Conservation (phyloP, 2,329 filamentous ascomycete species). For the Orbilia quercus region DNA sequence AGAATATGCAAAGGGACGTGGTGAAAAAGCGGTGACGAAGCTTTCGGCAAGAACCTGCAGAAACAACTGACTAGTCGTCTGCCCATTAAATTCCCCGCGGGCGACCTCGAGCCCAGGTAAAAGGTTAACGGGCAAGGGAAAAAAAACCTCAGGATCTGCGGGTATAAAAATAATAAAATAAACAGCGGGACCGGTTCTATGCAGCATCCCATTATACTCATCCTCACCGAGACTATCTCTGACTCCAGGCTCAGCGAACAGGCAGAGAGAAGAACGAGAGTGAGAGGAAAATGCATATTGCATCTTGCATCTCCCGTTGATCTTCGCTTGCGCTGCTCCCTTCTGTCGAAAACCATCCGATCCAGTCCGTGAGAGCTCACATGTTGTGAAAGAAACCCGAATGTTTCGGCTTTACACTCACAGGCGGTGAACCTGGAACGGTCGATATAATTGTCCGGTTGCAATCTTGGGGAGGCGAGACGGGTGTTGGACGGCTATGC, state of each 20-base stretch:
- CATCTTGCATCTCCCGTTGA: slow-evolving; percentile 23
- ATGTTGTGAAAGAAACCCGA: slow-evolving; percentile 34
- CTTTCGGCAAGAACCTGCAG: slow-evolving; percentile 42
- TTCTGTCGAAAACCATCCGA: slow-evolving; percentile 42
- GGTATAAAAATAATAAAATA: slow-evolving; percentile 34
- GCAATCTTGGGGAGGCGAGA: slow-evolving; percentile 24
- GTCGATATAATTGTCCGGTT: slow-evolving; percentile 28
- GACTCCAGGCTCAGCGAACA: background rate
- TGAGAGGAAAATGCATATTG: background rate
- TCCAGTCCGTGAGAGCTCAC: slow-evolving; percentile 37
- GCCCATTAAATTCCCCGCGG: slow-evolving; percentile 24
- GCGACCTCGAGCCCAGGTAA: slow-evolving; percentile 30
- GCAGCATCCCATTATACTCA: background rate
- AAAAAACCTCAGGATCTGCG: slow-evolving; percentile 31
- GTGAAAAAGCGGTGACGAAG: slow-evolving; percentile 30
- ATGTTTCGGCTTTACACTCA: slow-evolving; percentile 23
- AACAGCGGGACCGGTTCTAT: slow-evolving; percentile 1
- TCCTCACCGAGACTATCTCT: background rate
- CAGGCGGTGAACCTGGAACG: slow-evolving; percentile 25
- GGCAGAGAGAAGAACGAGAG: background rate
- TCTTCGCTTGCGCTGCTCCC: slow-evolving; percentile 28
- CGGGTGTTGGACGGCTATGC: slow-evolving; percentile 45
- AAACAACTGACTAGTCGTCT: slow-evolving; percentile 34
- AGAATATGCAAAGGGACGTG: slow-evolving; percentile 53
- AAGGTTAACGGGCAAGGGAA: too few species aligned